Base-by-base conservation (phyloP, 768 basidiomycete genomes). In the Saitozyma sp. region DNA sequence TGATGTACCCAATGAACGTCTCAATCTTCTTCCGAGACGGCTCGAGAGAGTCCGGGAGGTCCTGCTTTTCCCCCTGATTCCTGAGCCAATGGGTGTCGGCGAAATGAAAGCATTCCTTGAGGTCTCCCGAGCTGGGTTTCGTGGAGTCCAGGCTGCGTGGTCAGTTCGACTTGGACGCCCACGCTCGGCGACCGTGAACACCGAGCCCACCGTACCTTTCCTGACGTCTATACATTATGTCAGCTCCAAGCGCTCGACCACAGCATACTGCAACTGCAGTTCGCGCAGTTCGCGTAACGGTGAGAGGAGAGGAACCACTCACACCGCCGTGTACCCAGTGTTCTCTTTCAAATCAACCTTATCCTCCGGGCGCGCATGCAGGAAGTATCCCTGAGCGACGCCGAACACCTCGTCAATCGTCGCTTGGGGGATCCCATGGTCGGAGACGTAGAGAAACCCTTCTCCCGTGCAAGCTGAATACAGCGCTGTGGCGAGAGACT, bases 81-180 rank as follows among this genome's bases (percentile, higher is more conserved):
- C 14, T 40, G 11, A 42, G n/a, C 62, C 62, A 63, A 9, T 37
- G 13, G 6, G 37, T 14, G 39, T 63, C 56, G 39, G 52, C 56
- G 38, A 17, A 50, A 51, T 51, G 53, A 51, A 58, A 63, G 19
- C 29, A 50, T 38, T 63, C 62, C 53, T 63, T 63, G 39, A 63
- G 49, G 37, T 63, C 62, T 8, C 62, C 62, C 11, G n/a, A n/a
- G 9, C 48, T 38, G 7, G 56, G 46, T 42, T 10, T 57, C 7
- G 20, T 37, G 17, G 46, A 63, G 39, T 51, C 50, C 17, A 63
- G 62, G 16, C 56, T 58, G 46, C 40, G 16, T 50, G 14, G 14
- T 48, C 38, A 9, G 38, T 38, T 1, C 11, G 40, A 29, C 29
- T 29, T 29, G 29, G 29, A 29, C 29, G 29, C 29, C 29, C 29